phyloP scores from a whole-genome alignment of 176 grass and related monocot species.

The Aegilops bicornis region DNA sequence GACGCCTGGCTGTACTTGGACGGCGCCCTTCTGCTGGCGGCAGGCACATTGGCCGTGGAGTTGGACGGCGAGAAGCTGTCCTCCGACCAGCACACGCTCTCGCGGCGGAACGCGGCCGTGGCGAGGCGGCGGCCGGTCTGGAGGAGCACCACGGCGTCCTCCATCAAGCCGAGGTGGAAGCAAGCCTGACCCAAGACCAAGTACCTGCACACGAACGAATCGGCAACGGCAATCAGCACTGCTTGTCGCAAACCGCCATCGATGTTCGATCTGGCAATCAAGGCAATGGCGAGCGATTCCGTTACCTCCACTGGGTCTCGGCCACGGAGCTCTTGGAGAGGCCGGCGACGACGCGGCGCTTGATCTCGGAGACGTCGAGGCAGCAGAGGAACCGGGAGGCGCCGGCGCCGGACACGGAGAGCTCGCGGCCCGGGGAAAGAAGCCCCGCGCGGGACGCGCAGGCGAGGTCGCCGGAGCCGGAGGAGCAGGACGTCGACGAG shows the following conservation, averaged over 20 bases:
- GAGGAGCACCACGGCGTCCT: slow-evolving; percentile 77
- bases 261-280: no score
- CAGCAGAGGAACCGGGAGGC: slow-evolving; percentile 55
- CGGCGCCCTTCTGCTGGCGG: not conserved
- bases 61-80: slow-evolving; percentile 64
- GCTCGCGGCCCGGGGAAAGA: slow-evolving; percentile 48
- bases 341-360: slow-evolving; percentile 63
- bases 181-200: slow-evolving; percentile 83
- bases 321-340: slow-evolving; percentile 35
- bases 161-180: slow-evolving; percentile 88
- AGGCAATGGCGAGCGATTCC: not conserved
- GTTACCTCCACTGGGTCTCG: slow-evolving; percentile 77
- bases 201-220: slow-evolving; percentile 45
- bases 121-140: slow-evolving; percentile 81
- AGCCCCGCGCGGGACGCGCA: slow-evolving; percentile 42
- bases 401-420: slow-evolving; percentile 23
- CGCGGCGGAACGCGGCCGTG: slow-evolving; percentile 72
- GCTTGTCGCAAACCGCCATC: no score
- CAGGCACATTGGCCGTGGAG: not conserved
- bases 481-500: slow-evolving; percentile 21
- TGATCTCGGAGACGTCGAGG: slow-evolving; percentile 68
- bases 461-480: slow-evolving; percentile 40
- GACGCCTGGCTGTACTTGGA: slow-evolving; percentile 22
- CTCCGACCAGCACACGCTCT: slow-evolving; percentile 77
- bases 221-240: not conserved